phyloP scores from a whole-genome alignment of 192 early-diverging fungal genomes.

The Pilobolus umbonatus region DNA sequence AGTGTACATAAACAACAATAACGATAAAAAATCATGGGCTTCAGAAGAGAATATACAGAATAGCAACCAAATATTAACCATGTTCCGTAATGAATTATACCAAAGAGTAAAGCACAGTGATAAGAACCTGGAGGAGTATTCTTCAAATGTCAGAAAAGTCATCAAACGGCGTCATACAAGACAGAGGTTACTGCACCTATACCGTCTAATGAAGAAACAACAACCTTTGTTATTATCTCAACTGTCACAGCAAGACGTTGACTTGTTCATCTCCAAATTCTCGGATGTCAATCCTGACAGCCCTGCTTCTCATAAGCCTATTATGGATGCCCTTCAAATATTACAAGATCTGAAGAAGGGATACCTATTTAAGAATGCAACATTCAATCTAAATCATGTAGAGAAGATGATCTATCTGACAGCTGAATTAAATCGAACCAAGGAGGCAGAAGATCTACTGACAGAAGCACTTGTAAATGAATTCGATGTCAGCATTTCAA shows the following conservation, averaged over 20 bases:
- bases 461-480: background rate
- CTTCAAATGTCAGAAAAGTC: background rate
- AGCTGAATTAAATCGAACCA: background rate
- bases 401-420: background rate
- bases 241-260: background rate
- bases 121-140: background rate
- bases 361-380: background rate
- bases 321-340: background rate
- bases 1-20: background rate
- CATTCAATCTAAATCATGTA: background rate
- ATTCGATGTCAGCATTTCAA: background rate
- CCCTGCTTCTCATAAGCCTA: background rate
- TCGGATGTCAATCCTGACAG: background rate
- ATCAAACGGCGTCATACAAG: background rate
- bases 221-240: slow-evolving; percentile 1
- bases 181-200: background rate
- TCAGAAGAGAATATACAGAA: background rate
- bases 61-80: background rate
- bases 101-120: background rate
- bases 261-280: background rate
- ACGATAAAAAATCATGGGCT: background rate
- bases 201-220: background rate
- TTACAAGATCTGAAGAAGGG: slow-evolving; percentile 5
- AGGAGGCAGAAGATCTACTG: background rate
- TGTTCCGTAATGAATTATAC: background rate